Evolutionary conservation across 495 filamentous ascomycete species (phyloP).

Genomic region (Tuber melanosporum): DNA sequence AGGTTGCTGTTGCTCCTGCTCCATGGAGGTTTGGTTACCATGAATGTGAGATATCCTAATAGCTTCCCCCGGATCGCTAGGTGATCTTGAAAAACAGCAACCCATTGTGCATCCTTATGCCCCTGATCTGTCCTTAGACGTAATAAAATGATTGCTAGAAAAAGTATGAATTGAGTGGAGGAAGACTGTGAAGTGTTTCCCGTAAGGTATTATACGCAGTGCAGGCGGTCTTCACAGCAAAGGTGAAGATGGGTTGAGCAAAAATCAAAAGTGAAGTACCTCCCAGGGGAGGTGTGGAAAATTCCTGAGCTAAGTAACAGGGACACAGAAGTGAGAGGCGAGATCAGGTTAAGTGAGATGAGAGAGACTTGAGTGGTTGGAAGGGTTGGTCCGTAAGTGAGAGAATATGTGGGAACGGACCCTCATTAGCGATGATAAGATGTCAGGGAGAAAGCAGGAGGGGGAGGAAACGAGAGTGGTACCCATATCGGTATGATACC

Average conservation of each 20-base stretch:
- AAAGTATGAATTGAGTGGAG: neutral
- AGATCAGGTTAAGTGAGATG: neutral
- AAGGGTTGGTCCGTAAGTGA: neutral
- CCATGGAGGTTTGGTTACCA: neutral
- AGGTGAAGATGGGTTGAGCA: neutral
- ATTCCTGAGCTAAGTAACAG: neutral
- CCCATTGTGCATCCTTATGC: constrained; percentile 16
- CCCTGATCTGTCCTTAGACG: neutral
- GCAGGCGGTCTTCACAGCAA: neutral
- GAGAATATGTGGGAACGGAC: neutral
- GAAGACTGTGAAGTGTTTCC: neutral
- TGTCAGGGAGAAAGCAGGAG: neutral
- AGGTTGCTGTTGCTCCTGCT: constrained; percentile 6
- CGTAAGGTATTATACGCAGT: neutral
- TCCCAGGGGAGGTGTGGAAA: neutral
- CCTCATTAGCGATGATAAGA: neutral
- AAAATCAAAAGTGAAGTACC: neutral
- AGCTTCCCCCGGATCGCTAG: constrained; percentile 1
- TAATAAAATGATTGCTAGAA: neutral
- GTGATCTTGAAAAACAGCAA: constrained; percentile 13
- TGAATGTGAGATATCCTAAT: constrained; percentile 10
- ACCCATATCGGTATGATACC: no score
- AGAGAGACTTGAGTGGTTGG: neutral
- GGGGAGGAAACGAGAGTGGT: neutral
- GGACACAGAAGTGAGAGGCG: neutral